These are phyloP conservation scores for Dissophora ornata DNA, from an alignment of 192 early-diverging fungal species.

Conservation along the genomic window DNA sequence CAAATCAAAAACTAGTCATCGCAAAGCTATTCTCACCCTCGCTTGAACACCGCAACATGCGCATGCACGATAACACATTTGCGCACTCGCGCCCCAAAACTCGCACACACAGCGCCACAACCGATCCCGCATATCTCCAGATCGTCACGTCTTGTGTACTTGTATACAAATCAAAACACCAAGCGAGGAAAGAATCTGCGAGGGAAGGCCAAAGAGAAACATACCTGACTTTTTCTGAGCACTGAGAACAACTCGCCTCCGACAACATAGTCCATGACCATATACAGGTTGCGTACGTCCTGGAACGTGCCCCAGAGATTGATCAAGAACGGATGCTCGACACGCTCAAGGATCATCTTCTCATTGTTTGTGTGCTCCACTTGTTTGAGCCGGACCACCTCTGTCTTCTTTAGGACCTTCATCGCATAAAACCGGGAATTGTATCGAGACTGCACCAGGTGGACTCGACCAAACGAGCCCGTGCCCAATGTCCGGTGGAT, in stretches of 20 bases:
- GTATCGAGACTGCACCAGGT: constrained; percentile 83
- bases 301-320: constrained; percentile 95
- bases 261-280: constrained; percentile 95
- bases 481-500: constrained; percentile 93
- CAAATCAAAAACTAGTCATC: background rate
- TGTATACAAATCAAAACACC: too few relatives aligned
- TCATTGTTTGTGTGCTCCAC: constrained; percentile 99
- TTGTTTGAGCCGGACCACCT: constrained; percentile 95
- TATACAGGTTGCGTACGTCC: constrained; percentile 91
- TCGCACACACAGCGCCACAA: background rate
- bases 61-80: too few relatives aligned
- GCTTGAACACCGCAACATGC: background rate
- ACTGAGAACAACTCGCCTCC: constrained; percentile 93
- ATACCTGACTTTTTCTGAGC: constrained; percentile 80
- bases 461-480: constrained; percentile 97
- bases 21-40: background rate
- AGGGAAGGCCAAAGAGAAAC: too few relatives aligned
- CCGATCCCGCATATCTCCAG: too few relatives aligned
- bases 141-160: too few relatives aligned
- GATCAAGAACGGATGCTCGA: constrained; percentile 92
- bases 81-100: too few relatives aligned
- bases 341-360: constrained; percentile 89
- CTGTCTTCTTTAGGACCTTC: constrained; percentile 94
- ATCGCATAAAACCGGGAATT: constrained; percentile 94
- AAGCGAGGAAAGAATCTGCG: too few relatives aligned